These are phyloP conservation scores for Aureobasidium namibiae DNA, from an alignment of 2,329 filamentous ascomycete genomes.

Conservation along the genomic window DNA sequence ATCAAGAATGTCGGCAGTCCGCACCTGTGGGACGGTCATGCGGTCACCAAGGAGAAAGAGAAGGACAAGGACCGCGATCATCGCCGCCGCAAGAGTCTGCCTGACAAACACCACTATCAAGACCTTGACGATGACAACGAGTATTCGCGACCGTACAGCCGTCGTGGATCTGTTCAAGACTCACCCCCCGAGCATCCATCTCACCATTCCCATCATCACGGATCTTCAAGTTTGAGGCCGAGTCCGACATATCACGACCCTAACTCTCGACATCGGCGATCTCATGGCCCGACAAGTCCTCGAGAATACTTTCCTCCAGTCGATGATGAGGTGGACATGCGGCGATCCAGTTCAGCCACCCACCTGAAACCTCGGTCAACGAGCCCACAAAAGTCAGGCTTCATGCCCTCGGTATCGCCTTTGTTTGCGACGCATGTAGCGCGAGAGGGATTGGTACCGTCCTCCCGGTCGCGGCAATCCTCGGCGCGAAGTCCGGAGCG, in stretches of 20 bases:
- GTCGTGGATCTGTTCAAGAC: constrained; percentile 15
- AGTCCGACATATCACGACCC: constrained; percentile 4
- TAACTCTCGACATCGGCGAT: not conserved
- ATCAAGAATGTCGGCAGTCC: constrained; percentile 28
- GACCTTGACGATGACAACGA: constrained; percentile 14
- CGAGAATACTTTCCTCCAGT: constrained; percentile 21
- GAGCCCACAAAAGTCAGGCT: constrained; percentile 23
- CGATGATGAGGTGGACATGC: constrained; percentile 12
- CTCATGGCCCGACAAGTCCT: constrained; percentile 19
- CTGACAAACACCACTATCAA: constrained; percentile 20
- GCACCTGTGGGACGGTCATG: constrained; percentile 27
- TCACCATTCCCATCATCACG: constrained; percentile 27
- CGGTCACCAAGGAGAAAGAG: constrained; percentile 16
- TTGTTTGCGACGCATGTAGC: constrained; percentile 41
- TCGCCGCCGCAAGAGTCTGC: constrained; percentile 14
- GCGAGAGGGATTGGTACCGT: constrained; percentile 10
- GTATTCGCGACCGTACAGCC: not conserved
- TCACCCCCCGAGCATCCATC: constrained; percentile 25
- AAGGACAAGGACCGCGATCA: constrained; percentile 13
- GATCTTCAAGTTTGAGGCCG: constrained; percentile 14
- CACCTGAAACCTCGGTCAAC: constrained; percentile 16
- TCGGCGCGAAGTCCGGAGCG: constrained; percentile 7
- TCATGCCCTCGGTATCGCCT: constrained; percentile 37
- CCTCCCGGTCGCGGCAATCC: constrained; percentile 4
- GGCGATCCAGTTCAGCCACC: constrained; percentile 14